Conservation (phyloP, 1,284 basidiomycete species). For the Ceratobasidium sp. region DNA sequence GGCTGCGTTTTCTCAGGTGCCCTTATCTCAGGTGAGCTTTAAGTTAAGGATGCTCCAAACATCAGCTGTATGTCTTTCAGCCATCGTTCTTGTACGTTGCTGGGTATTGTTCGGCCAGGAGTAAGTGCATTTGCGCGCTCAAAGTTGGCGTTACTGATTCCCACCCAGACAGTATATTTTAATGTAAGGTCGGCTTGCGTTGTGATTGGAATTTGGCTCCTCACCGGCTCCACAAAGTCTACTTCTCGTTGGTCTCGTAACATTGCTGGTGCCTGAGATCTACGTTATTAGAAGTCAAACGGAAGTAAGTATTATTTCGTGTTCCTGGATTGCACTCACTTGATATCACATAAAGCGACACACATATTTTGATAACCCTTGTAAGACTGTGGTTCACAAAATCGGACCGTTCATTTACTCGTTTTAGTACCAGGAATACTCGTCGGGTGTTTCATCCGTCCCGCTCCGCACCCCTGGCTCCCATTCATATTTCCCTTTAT, state of each 20-base stretch:
- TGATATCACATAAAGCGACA: not conserved
- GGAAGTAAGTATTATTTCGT: not conserved
- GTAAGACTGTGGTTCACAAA: not conserved
- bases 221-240: not conserved
- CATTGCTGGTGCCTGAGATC: not conserved
- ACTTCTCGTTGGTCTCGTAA: not conserved
- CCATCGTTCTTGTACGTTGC: slow-evolving; percentile 4
- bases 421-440: slow-evolving; percentile 17
- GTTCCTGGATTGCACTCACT: not conserved
- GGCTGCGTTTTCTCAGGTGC: not conserved
- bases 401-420: no score
- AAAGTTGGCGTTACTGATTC: not conserved
- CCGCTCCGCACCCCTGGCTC: not conserved
- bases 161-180: not conserved
- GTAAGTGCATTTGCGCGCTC: not conserved
- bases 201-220: not conserved
- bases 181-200: not conserved
- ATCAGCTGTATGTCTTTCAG: not conserved
- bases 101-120: slow-evolving; percentile 22
- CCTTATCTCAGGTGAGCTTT: not conserved
- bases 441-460: slow-evolving; percentile 4
- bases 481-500: slow-evolving; percentile 23
- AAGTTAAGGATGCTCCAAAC: no score
- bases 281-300: not conserved
- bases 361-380: not conserved